Evolutionary conservation across 2,329 filamentous ascomycete genomes (phyloP).

Genomic region (Sarocladium kiliense): DNA sequence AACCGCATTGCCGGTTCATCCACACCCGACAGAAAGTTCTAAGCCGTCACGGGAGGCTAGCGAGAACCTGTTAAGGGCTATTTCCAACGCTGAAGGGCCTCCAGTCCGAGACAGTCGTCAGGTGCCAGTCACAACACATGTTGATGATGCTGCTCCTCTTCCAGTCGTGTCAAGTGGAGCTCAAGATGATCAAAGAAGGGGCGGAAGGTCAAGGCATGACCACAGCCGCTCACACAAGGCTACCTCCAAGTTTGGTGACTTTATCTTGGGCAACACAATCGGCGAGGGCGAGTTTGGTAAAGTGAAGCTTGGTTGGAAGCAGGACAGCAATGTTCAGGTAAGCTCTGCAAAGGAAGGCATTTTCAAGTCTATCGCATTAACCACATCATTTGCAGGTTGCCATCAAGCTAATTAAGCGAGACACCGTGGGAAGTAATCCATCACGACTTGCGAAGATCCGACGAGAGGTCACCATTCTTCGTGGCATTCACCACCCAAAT

Average conservation of each 20-base stretch:
- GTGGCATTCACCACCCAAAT: constrained; percentile 86
- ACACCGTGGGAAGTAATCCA: constrained; percentile 82
- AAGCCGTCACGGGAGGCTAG: constrained; percentile 69
- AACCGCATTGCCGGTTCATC: constrained; percentile 40
- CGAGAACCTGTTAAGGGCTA: constrained; percentile 70
- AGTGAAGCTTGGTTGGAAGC: constrained; percentile 97
- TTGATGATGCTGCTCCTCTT: constrained; percentile 40
- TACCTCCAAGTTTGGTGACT: constrained; percentile 85
- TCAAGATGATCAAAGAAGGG: constrained; percentile 41
- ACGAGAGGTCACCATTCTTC: constrained; percentile 89
- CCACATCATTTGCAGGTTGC: constrained; percentile 61
- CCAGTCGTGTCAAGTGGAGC: constrained; percentile 35
- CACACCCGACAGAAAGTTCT: constrained; percentile 37
- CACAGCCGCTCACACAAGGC: constrained; percentile 52
- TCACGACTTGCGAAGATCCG: constrained; percentile 93
- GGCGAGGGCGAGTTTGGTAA: constrained; percentile 99
- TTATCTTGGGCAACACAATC: constrained; percentile 90
- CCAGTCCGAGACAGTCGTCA: constrained; percentile 22
- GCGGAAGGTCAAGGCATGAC: constrained; percentile 54
- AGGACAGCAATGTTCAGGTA: constrained; percentile 82
- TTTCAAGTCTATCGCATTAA: constrained; percentile 12
- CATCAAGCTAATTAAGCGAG: constrained; percentile 94
- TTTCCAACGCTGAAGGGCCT: constrained; percentile 34
- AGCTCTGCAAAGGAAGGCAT: background rate
- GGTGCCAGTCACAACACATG: constrained; percentile 17